Base-by-base conservation (phyloP, 805 yeast species). In the Torulaspora indica region DNA sequence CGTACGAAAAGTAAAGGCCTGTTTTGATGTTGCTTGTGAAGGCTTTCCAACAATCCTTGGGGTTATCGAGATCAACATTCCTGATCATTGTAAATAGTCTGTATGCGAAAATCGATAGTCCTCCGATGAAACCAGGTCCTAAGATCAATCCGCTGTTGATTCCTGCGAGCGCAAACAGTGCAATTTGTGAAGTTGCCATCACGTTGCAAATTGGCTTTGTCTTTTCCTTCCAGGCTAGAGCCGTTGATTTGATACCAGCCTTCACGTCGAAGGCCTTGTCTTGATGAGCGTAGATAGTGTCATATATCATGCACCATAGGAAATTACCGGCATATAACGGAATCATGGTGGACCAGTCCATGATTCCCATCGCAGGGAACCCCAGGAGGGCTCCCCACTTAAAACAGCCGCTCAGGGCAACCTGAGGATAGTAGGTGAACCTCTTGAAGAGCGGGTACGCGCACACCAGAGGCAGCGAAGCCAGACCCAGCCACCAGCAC, bases 201-300 rank as follows among this genome's bases (percentile, higher is more conserved):
- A 76, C 81, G 35, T 77, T 72, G 56, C 85, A 72, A 33, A 89
- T 78, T 8, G 79, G 74, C 61, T 85, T 89, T 0, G 96, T 77
- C 25, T 77, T 74, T 17, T 75, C 77, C 7, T 95, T 95, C 98
- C 98, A 95, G 2, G 85, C 90, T 53, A 93, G 74, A 6, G 99
- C 99, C 0, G 98, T 89, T 1, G 96, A 86, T 64, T 89, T 89
- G 54, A 93, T 84, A 15, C 98, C 98, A 0, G 95, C 97, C 46
- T 76, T 73, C 42, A 86, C 69, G 66, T 93, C 99, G 58, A 83
- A 93, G 41, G 64, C 68, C 68, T 93, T 93, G 66, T 93, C 99
- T 68, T 93, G 99, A 62, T 93, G 99, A 0, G 98, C 99, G 64
- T 93, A 93, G 31, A 93, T 78, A 2, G 98, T 88, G 64, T 93